Evolutionary conservation across 148 eudicot species (phyloP).

Genomic region (Tetragonia tetragonoides): DNA sequence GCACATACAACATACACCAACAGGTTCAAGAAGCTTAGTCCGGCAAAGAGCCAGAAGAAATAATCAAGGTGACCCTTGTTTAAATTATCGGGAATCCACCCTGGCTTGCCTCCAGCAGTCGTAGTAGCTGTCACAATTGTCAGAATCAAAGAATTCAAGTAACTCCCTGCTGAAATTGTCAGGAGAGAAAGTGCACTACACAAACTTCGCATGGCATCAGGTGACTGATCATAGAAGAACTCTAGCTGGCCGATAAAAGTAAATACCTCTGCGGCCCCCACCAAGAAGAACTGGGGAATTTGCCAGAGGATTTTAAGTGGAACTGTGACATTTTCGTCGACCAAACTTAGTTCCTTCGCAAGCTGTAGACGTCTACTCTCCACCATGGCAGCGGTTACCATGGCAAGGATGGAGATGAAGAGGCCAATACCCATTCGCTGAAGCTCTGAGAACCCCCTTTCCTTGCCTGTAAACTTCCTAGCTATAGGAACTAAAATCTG

Average conservation of each 20-base stretch:
- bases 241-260: conserved; percentile 65
- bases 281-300: conserved; percentile 61
- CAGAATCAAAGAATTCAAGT: conserved; percentile 58
- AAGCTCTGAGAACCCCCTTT: conserved; percentile 59
- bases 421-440: conserved; percentile 80
- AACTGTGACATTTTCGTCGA: conserved; percentile 15
- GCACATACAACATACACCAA: conserved; percentile 50
- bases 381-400: conserved; percentile 57
- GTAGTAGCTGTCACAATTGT: conserved; percentile 54
- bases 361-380: conserved; percentile 39
- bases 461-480: conserved; percentile 53
- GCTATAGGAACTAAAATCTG: conserved; percentile 47
- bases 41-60: conserved; percentile 66
- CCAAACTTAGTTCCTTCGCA: conserved; percentile 27
- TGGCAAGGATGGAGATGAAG: conserved; percentile 61
- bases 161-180: conserved; percentile 57
- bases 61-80: conserved; percentile 62
- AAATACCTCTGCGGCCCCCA: conserved; percentile 80
- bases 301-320: conserved; percentile 67
- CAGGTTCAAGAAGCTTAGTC: conserved; percentile 58
- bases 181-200: conserved; percentile 64
- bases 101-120: conserved; percentile 44
- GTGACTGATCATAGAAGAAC: conserved; percentile 78
- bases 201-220: conserved; percentile 76
- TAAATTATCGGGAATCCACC: conserved; percentile 77